Evolutionary conservation across 768 basidiomycete genomes (phyloP), one percentile per base, ranked within the genome.

Genomic region (Daedaleopsis sinensis): DNA sequence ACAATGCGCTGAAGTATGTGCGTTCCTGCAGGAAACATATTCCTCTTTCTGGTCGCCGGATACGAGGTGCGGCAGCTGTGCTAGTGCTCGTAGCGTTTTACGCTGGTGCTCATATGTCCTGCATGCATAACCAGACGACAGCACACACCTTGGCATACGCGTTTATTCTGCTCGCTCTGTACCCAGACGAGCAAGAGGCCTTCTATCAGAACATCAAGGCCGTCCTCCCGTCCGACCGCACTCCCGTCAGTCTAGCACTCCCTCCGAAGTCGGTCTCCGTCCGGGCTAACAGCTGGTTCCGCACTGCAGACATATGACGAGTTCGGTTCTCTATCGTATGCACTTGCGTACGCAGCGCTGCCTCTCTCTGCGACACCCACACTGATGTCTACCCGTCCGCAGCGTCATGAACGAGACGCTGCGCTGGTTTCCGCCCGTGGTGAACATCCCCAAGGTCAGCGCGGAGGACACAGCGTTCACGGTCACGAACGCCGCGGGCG

Each of bases 21-120:
- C 5, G 27, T 3, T 32, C 3, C 3, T 7, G 7, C 7, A 32
- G 27, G 27, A 3, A 32, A 32, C 27, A 32, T 32, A 32, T 32
- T 32, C 7, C 27, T 32, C 7, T 32, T 32, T 7, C 7, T 32
- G 27, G 27, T 32, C 7, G 27, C 39, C 52, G 69, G 69, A 10
- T 84, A 86, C 61, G 85, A 86, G 74, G 83, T 82, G 57, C 27
- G 27, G 7, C 7, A 32, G 19, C 9, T 38, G 6, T 4, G 10
- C 19, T n/a, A n/a, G n/a, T n/a, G n/a, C 15, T 6, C 42, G 35
- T 18, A 1, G 47, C 49, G 3, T 9, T 11, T 49, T 9, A 49
- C 47, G 19, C 10, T 21, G 3, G n/a, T 21, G 21, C 39, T 18
- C 39, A 18, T 3, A 12, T 7, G 27, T n/a, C n/a, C n/a, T 7